These are phyloP conservation scores for Dimargaris verticillata DNA, from an alignment of 192 early-diverging fungal species.

Conservation along the genomic window DNA sequence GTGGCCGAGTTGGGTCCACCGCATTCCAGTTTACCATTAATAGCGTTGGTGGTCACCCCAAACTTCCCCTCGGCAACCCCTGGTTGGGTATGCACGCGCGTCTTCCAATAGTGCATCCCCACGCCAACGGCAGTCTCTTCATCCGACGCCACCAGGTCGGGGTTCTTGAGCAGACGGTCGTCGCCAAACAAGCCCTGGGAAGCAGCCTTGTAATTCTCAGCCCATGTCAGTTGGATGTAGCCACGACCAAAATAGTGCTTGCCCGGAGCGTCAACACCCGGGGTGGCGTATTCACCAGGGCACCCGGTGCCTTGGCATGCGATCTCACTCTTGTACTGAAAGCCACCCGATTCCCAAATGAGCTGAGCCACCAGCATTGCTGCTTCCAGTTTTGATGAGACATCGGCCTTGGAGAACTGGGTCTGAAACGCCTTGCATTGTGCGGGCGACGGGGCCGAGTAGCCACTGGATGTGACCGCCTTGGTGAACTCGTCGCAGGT, in stretches of 20 bases:
- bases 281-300: background rate
- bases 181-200: conserved; percentile 25
- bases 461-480: conserved; percentile 15
- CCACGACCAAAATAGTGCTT: conserved; percentile 29
- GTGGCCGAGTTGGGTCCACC: conserved; percentile 16
- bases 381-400: background rate
- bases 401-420: background rate
- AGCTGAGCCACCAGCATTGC: conserved; percentile 4
- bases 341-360: background rate
- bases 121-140: conserved; percentile 24
- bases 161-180: conserved; percentile 18
- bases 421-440: background rate
- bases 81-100: conserved; percentile 18
- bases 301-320: background rate
- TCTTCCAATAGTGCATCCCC: conserved; percentile 29
- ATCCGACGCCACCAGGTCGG: conserved; percentile 16
- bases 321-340: background rate
- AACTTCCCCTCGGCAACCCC: conserved; percentile 28
- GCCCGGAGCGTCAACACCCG: conserved; percentile 19
- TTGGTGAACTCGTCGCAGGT: conserved; percentile 26
- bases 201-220: conserved; percentile 26
- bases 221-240: conserved; percentile 32
- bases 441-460: background rate
- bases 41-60: conserved; percentile 27
- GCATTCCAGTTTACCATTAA: conserved; percentile 32